Percentiles rank a stretch among this genome's conserved stretches.
phyloP scores from a whole-genome alignment of 192 early-diverging fungal genomes.

The Coemansia sp. region DNA sequence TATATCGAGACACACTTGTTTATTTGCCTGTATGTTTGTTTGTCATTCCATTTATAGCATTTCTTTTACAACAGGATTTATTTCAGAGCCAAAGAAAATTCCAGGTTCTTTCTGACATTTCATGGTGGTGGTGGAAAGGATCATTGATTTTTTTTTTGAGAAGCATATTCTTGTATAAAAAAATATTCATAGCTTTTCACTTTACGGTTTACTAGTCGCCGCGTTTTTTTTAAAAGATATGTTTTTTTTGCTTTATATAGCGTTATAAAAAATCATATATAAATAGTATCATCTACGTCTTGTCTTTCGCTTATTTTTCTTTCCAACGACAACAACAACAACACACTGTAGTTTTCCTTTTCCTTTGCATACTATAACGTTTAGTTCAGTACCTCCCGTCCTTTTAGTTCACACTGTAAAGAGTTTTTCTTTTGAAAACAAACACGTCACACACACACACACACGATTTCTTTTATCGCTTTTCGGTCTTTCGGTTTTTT shows the following conservation, averaged over 20 bases:
- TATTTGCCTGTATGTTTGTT: constrained; percentile 8
- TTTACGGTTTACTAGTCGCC: too few relatives aligned
- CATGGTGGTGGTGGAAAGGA: background rate
- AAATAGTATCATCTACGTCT: background rate
- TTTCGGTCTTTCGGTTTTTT: background rate
- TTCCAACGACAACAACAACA: background rate
- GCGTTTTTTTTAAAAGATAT: background rate
- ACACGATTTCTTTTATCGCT: constrained; percentile 1
- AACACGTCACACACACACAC: background rate
- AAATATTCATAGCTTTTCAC: too few relatives aligned
- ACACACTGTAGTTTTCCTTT: background rate
- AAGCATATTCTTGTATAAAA: too few relatives aligned
- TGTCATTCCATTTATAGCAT: constrained; percentile 1
- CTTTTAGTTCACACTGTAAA: background rate
- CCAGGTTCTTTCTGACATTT: background rate
- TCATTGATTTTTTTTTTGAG: background rate
- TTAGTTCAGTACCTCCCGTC: background rate
- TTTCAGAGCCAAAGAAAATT: background rate
- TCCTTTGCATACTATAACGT: background rate
- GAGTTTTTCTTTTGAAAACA: background rate
- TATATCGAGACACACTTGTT: background rate
- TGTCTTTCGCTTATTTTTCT: background rate
- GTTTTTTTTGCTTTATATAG: background rate
- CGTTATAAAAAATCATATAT: background rate
- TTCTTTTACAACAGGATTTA: background rate